These are phyloP conservation scores for Aspergillus fijiensis DNA, from an alignment of 2,329 filamentous ascomycete species.

Conservation along the genomic window DNA sequence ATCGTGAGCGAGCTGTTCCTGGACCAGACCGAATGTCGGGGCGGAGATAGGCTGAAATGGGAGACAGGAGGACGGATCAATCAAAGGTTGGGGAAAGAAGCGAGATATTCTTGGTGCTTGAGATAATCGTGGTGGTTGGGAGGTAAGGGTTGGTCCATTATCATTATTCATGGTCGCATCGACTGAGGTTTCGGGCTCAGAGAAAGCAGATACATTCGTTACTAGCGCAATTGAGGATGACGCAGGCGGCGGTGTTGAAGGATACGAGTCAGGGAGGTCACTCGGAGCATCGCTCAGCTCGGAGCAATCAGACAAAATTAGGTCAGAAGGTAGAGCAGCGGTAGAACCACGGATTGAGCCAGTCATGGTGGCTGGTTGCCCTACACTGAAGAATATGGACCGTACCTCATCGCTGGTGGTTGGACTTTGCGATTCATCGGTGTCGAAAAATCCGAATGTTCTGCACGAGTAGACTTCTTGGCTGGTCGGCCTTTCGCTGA, in stretches of 20 bases:
- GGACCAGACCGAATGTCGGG: slow-evolving; percentile 72
- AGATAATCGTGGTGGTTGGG: slow-evolving; percentile 13
- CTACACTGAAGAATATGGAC: slow-evolving; percentile 34
- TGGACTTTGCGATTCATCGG: slow-evolving; percentile 41
- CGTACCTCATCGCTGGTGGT: slow-evolving; percentile 41
- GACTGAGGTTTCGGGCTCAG: not conserved
- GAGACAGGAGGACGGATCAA: slow-evolving; percentile 46
- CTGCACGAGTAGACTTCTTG: not conserved
- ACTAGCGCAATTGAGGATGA: not conserved
- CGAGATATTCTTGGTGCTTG: slow-evolving; percentile 40
- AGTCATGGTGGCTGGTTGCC: too few relatives aligned
- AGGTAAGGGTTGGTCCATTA: slow-evolving; percentile 12
- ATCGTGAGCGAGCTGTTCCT: slow-evolving; percentile 72
- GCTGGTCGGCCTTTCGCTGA: not conserved
- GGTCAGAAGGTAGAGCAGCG: slow-evolving; percentile 15
- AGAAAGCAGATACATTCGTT: not conserved
- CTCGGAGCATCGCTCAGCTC: slow-evolving; percentile 37
- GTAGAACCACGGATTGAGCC: not conserved
- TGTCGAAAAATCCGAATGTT: slow-evolving; percentile 35
- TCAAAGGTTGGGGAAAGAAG: slow-evolving; percentile 41
- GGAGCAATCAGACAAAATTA: slow-evolving; percentile 33
- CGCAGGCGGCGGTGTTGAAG: not conserved
- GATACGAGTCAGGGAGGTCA: slow-evolving; percentile 22
- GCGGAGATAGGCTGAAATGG: slow-evolving; percentile 67
- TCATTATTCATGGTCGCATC: slow-evolving; percentile 10